phyloP scores from a whole-genome alignment of 768 basidiomycete genomes.

The Boletus rufocinnamomeus region DNA sequence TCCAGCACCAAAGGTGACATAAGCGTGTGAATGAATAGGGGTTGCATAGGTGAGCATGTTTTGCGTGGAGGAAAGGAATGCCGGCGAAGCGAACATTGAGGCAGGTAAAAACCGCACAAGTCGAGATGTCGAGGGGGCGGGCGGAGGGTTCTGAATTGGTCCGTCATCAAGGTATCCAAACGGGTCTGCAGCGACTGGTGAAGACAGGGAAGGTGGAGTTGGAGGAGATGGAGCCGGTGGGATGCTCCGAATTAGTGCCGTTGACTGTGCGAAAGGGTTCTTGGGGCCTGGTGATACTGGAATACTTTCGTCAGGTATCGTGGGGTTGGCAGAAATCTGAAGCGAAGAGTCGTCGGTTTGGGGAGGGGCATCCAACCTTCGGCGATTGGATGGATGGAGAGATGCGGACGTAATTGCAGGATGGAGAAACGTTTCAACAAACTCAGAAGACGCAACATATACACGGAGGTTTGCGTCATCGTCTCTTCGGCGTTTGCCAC shows the following conservation, averaged over 20 bases:
- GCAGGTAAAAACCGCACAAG: slow-evolving; percentile 27
- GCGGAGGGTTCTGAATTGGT: slow-evolving; percentile 31
- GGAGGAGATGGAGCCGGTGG: slow-evolving; percentile 4
- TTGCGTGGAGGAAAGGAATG: slow-evolving; percentile 37
- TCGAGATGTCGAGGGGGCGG: slow-evolving; percentile 26
- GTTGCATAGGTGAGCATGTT: slow-evolving; percentile 51
- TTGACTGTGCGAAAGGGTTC: not conserved
- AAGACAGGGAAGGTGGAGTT: slow-evolving; percentile 5
- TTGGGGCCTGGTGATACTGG: not conserved
- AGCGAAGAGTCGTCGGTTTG: not conserved
- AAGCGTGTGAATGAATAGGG: slow-evolving; percentile 70
- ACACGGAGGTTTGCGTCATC: slow-evolving; percentile 52
- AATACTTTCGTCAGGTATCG: not conserved
- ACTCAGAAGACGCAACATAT: slow-evolving; percentile 57
- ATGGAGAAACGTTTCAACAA: slow-evolving; percentile 53
- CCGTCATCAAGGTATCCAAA: slow-evolving; percentile 58
- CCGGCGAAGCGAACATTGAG: slow-evolving; percentile 38
- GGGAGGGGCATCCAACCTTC: slow-evolving; percentile 16
- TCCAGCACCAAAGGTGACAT: slow-evolving; percentile 86
- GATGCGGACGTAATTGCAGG: slow-evolving; percentile 10
- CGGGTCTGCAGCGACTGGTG: slow-evolving; percentile 45
- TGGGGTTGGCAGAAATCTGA: not conserved
- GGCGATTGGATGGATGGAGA: slow-evolving; percentile 25
- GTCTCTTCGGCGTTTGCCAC: slow-evolving; percentile 57
- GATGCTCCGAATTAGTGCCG: not conserved